Evolutionary conservation across 176 grass and related monocot genomes (phyloP), one percentile per base, ranked within the genome.

Genomic region (Juncus inflexus): DNA sequence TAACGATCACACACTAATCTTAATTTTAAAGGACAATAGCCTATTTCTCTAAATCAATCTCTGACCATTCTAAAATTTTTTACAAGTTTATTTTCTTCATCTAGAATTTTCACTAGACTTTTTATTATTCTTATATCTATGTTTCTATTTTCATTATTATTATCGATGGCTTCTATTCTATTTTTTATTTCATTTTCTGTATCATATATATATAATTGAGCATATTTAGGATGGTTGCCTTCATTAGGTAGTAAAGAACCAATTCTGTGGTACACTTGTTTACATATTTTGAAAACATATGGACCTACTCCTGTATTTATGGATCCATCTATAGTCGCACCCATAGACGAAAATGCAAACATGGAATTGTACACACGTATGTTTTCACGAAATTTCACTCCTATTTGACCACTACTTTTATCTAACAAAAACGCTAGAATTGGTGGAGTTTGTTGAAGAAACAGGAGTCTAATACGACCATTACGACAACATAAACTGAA

Each of bases 321-420:
- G 0, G 11, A n/a, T 0, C 16, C 4, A 37, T 74, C 58, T 6
- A 47, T 9, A 47, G 4, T 47, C 4, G 9, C 43, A 47, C 43
- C 43, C 43, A 74, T 19, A 4, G 42, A 66, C 11, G 42, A 15
- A 2, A 66, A 50, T 19, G 78, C 54, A 50, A 67, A 81, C 73
- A 86, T 86, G 2, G 52, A 67, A 12, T 86, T 82, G 56, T 82
- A 82, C 15, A 36, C 36, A 12, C 67, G 64, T 1, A 81, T 86
- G 39, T 80, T 60, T 1, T 67, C 45, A 4, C 3, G 2, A 7
- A 58, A 76, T 28, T 28, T 28, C 19, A 28, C 19, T 28, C 19
- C 19, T 28, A 28, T 28, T 28, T 28, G 19, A 28, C 19, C 19
- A 28, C 19, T 28, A 28, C 19, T 28, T 28, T 28, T 28, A 28